Base-by-base conservation (phyloP, 2,329 filamentous ascomycete genomes). In the Calonectria crousiana region DNA sequence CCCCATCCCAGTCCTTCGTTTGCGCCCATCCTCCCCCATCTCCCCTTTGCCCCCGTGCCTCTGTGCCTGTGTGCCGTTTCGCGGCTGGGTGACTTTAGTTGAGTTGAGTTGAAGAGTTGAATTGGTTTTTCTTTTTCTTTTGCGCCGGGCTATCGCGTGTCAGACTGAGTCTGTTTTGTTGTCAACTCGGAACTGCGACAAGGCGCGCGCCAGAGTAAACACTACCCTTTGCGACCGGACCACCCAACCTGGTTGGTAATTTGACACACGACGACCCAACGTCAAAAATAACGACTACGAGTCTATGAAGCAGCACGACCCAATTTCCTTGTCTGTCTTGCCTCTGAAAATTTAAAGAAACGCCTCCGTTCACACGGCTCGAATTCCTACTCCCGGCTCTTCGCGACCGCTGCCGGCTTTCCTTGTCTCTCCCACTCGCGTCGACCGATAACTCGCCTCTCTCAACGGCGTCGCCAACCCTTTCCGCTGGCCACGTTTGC, bases 1-100 rank as follows among this genome's bases (percentile, higher is more conserved):
- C 75, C 74, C 78, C 74, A 81, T 84, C 80, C 78, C 81, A 81
- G 81, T 84, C 83, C 74, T 78, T 83, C 83, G 76, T 84, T 82
- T 82, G 78, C 78, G 78, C 75, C 71, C 74, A 77, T 80, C 74
- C 76, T 74, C 71, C 71, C 74, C 73, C 76, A 72, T 77, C 72
- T 78, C 73, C 75, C 64, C 56, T 56, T 70, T 58, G 47, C 30
- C 60, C 67, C 69, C 66, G 77, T 75, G 69, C 72, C 71, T 64
- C 68, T 71, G 72, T 78, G 72, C 68, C 74, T 75, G 72, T 80
- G 76, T 62, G 73, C 74, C 74, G 75, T 76, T 66, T 69, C 44
- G 71, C 74, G 75, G 78, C 76, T 60, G 69, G 74, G 74, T 71
- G 70, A 75, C 69, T 72, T 47, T 74, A 70, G 73, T 52, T 78